These are phyloP conservation scores for Strobilomyces echinocephalus DNA, from an alignment of 768 basidiomycete species.

Conservation along the genomic window DNA sequence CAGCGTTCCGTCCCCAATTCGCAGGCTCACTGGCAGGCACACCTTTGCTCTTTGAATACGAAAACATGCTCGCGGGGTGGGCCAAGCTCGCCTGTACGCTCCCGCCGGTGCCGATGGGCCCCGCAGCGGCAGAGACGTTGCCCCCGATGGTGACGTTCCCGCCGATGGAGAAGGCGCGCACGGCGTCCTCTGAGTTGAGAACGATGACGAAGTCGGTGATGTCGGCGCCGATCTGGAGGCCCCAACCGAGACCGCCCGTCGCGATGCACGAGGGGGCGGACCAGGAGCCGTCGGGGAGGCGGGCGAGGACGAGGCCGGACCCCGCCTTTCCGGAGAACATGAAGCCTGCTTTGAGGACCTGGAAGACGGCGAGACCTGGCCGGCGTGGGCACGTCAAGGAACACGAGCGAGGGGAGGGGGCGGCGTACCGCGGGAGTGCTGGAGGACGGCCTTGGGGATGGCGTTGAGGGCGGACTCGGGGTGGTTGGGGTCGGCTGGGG, in stretches of 20 bases:
- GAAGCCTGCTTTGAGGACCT: constrained; percentile 91
- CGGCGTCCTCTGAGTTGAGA: constrained; percentile 93
- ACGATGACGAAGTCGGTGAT: constrained; percentile 95
- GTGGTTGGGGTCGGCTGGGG: constrained; percentile 75
- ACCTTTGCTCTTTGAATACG: constrained; percentile 89
- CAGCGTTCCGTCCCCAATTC: not conserved
- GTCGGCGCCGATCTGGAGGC: constrained; percentile 93
- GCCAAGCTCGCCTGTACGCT: constrained; percentile 83
- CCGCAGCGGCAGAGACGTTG: constrained; percentile 77
- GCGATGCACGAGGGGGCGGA: constrained; percentile 96
- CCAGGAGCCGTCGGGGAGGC: constrained; percentile 93
- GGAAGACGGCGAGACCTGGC: constrained; percentile 88
- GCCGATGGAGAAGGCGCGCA: constrained; percentile 90
- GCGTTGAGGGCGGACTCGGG: constrained; percentile 91
- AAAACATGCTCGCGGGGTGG: constrained; percentile 96
- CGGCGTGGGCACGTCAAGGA: no score
- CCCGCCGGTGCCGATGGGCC: constrained; percentile 92
- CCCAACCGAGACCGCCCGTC: constrained; percentile 92
- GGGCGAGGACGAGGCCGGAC: constrained; percentile 87
- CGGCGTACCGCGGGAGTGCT: constrained; percentile 73
- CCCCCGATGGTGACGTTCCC: constrained; percentile 97
- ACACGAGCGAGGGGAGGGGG: not conserved
- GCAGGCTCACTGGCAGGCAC: not conserved
- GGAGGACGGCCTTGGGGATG: constrained; percentile 89
- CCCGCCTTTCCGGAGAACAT: constrained; percentile 94